Base-by-base conservation (phyloP, 495 filamentous ascomycete genomes). In the Schizothecium vesticola region DNA sequence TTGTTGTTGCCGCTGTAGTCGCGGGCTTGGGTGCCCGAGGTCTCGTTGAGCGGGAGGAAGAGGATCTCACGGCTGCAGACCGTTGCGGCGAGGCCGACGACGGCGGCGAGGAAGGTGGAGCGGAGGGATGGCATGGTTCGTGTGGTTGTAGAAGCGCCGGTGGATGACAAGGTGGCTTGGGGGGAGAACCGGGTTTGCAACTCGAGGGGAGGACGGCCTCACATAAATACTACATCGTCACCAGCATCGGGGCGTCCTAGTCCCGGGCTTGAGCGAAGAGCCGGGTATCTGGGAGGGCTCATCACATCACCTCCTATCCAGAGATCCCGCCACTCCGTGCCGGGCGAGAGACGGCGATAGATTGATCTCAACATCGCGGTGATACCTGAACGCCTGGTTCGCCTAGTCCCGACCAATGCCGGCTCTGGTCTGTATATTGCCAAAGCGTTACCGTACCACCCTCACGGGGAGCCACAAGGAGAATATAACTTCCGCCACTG, bases 31-130 rank as follows among this genome's bases (percentile, higher is more conserved):
- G 43, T 64, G 26, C 69, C 69, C 1, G 65, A 67, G n/a, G 69
- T 67, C 23, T 70, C 69, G 61, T 67, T 70, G 25, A 70, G 65
- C 0, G 69, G 69, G 55, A 64, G 67, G 25, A 64, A 36, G 19
- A 70, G 24, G 29, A 70, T 9, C 11, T 67, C 60, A 4, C 61
- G 51, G 69, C 43, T 43, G 8, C 62, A 56, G 16, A 29, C 67
- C 22, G 62, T 60, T 6, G 56, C 29, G 28, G 63, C 33, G 56
- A 69, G 57, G 55, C 56, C 60, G 7, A 57, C 62, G 56, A 65
- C 12, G 57, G 31, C 33, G 57, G 58, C 43, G 33, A 65, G 31
- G 36, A 69, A n/a, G 16, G 63, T 31, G 10, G 67, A 29, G n/a
- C 59, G 21, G 22, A 29, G 26, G 61, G 63, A 31, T 22, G 43